Conservation (phyloP, 352 stramenopile genomes). For the Globisporangium nagaii region DNA sequence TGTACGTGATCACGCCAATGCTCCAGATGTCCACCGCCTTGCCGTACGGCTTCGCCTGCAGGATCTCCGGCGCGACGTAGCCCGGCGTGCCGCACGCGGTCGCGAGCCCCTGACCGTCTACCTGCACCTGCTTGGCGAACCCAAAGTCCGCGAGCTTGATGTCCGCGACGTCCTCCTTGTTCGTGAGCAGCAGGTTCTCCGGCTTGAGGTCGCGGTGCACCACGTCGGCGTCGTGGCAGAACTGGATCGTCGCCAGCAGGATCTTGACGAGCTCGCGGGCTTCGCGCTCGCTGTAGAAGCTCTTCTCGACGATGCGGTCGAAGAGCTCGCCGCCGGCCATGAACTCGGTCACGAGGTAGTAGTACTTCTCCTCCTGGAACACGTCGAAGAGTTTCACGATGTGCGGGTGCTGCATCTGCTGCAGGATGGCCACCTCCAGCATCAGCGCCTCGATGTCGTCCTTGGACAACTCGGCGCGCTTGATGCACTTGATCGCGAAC, state of each 20-base stretch:
- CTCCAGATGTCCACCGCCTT: slow-evolving; percentile 86
- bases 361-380: slow-evolving; percentile 89
- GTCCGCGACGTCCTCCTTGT: slow-evolving; percentile 60
- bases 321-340: slow-evolving; percentile 87
- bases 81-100: slow-evolving; percentile 71
- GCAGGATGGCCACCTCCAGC: slow-evolving; percentile 70
- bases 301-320: slow-evolving; percentile 85
- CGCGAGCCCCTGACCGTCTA: slow-evolving; percentile 43
- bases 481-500: slow-evolving; percentile 67
- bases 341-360: slow-evolving; percentile 97
- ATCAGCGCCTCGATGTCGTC: slow-evolving; percentile 72
- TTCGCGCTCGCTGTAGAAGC: slow-evolving; percentile 80
- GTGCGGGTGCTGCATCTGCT: slow-evolving; percentile 83
- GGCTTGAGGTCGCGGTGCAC: slow-evolving; percentile 95
- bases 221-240: slow-evolving; percentile 83
- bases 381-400: slow-evolving; percentile 90
- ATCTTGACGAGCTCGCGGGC: slow-evolving; percentile 73
- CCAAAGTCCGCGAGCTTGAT: slow-evolving; percentile 86
- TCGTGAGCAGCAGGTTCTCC: slow-evolving; percentile 92
- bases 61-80: slow-evolving; percentile 83
- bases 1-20: slow-evolving; percentile 89
- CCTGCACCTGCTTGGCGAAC: slow-evolving; percentile 70
- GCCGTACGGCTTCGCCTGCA: slow-evolving; percentile 67
- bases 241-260: slow-evolving; percentile 76
- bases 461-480: slow-evolving; percentile 31